Conservation (phyloP, 2,329 filamentous ascomycete species). For the Fusarium luffae region DNA sequence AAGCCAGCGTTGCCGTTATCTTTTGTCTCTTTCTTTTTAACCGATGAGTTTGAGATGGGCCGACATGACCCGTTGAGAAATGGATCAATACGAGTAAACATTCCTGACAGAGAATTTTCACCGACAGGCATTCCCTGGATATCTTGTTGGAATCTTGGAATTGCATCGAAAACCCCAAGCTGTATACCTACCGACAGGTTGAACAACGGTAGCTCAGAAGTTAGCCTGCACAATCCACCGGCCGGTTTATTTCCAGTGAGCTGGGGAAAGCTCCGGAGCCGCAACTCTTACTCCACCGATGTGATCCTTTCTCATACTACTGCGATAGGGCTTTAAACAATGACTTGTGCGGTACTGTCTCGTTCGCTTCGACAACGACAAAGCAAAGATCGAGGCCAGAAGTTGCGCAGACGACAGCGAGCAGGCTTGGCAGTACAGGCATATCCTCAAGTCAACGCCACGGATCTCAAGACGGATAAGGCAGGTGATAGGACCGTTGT, state of each 20-base stretch:
- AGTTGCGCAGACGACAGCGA: background rate
- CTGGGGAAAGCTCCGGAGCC: slow-evolving; percentile 37
- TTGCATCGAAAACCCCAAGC: slow-evolving; percentile 4
- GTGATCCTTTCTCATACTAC: slow-evolving; percentile 1
- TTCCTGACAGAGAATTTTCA: slow-evolving; percentile 13
- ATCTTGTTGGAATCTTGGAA: background rate
- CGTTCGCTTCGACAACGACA: background rate
- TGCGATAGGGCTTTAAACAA: background rate
- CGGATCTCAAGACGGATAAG: slow-evolving; percentile 23
- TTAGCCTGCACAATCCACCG: background rate
- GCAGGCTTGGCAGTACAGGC: slow-evolving; percentile 15
- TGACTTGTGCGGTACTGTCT: background rate
- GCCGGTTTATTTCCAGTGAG: slow-evolving; percentile 33
- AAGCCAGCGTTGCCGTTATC: slow-evolving; percentile 11
- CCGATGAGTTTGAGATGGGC: slow-evolving; percentile 3
- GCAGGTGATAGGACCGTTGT: slow-evolving; percentile 21
- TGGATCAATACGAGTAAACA: slow-evolving; percentile 3
- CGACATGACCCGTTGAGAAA: slow-evolving; percentile 9
- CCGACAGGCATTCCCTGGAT: background rate
- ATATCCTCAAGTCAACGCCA: slow-evolving; percentile 18
- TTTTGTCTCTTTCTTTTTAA: background rate
- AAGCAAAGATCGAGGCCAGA: background rate
- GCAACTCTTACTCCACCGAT: slow-evolving; percentile 22
- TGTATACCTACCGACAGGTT: background rate
- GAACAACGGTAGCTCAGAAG: background rate